phyloP scores from a whole-genome alignment of 2,329 filamentous ascomycete species.

The Neofusicoccum cordaticola region DNA sequence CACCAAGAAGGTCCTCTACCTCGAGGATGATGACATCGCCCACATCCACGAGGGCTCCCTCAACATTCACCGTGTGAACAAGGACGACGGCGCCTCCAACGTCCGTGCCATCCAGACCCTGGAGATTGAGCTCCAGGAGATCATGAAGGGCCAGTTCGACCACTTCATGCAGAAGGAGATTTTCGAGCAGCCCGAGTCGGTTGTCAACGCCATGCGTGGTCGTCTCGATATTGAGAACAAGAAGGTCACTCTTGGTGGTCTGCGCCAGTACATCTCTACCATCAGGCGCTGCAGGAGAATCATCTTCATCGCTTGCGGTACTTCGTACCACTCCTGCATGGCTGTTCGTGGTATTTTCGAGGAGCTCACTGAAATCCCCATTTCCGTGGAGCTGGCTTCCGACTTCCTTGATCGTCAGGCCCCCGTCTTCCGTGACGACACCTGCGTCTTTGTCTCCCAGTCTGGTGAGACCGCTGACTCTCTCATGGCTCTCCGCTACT shows the following conservation, averaged over 20 bases:
- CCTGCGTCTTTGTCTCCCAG: slow-evolving; percentile 97
- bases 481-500: slow-evolving; percentile 94
- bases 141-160: slow-evolving; percentile 99
- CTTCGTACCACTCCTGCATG: slow-evolving; percentile 99
- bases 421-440: slow-evolving; percentile 98
- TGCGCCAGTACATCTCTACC: slow-evolving; percentile 93
- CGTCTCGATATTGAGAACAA: slow-evolving; percentile 92
- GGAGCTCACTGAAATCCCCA: slow-evolving; percentile 96
- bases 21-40: slow-evolving; percentile 98
- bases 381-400: slow-evolving; percentile 92
- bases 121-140: slow-evolving; percentile 98
- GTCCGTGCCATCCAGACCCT: slow-evolving; percentile 97
- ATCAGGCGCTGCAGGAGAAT: slow-evolving; percentile 95
- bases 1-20: slow-evolving; percentile 99
- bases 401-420: slow-evolving; percentile 97
- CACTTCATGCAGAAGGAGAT: slow-evolving; percentile 99
- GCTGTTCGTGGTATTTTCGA: slow-evolving; percentile 97
- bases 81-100: slow-evolving; percentile 94
- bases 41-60: slow-evolving; percentile 98
- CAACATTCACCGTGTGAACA: slow-evolving; percentile 97
- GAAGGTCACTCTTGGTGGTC: slow-evolving; percentile 89
- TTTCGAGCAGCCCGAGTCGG: slow-evolving; percentile 98
- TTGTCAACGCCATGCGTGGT: slow-evolving; percentile 99
- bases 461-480: slow-evolving; percentile 98
- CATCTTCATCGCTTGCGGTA: slow-evolving; percentile 99